These are phyloP conservation scores for Deinandra increscens DNA, from an alignment of 129 eudicot species.

Conservation along the genomic window DNA sequence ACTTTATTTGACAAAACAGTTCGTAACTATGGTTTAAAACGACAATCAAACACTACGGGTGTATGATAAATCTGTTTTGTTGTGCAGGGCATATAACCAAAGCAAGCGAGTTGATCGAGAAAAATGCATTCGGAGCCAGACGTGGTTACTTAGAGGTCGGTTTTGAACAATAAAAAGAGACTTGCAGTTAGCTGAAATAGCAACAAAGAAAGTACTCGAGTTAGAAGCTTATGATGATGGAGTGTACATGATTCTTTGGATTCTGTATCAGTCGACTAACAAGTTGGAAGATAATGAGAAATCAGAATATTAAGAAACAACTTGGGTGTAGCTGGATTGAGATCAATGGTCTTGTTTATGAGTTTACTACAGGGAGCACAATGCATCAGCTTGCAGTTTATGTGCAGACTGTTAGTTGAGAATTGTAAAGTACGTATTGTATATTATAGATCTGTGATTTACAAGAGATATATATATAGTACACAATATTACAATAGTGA, in stretches of 20 bases:
- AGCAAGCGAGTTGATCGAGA: slow-evolving; percentile 47
- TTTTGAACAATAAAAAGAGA: slow-evolving; percentile 45
- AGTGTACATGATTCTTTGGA: slow-evolving; percentile 57
- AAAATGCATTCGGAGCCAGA: slow-evolving; percentile 64
- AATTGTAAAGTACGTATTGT: too few species aligned
- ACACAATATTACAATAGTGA: too few species aligned
- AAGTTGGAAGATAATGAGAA: slow-evolving; percentile 69
- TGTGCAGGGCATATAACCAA: slow-evolving; percentile 53
- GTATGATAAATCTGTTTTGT: slow-evolving; percentile 62
- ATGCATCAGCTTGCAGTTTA: slow-evolving; percentile 19
- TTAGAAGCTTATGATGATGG: slow-evolving; percentile 64
- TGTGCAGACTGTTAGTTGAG: slow-evolving; percentile 12
- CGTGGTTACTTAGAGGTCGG: slow-evolving; percentile 73
- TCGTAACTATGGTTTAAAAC: slow-evolving; percentile 31
- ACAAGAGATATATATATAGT: too few species aligned
- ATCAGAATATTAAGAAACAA: slow-evolving; percentile 53
- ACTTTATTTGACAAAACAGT: slow-evolving; percentile 37
- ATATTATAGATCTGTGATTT: too few species aligned
- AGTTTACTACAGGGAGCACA: slow-evolving; percentile 48
- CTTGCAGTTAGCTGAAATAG: slow-evolving; percentile 51
- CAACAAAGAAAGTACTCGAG: slow-evolving; percentile 50
- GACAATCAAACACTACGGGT: slow-evolving; percentile 60
- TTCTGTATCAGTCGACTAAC: slow-evolving; percentile 35
- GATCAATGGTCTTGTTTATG: slow-evolving; percentile 62
- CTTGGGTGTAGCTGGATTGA: slow-evolving; percentile 85